Evolutionary conservation across 805 yeast genomes (phyloP), one percentile per base, ranked within the genome.

Genomic region (Debaryomyces tyrocola): DNA sequence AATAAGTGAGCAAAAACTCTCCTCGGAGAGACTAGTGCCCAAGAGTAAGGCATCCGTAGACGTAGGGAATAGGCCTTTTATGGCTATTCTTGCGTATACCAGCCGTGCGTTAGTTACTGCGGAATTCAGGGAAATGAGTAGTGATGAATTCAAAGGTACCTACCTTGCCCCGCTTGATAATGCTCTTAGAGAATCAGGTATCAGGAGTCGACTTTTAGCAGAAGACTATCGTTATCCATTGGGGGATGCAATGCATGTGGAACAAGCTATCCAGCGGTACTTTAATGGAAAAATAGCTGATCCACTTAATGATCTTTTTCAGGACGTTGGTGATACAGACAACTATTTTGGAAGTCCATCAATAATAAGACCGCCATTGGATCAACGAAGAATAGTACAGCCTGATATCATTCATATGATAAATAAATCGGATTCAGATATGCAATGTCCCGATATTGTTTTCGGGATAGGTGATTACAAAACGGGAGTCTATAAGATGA

Each of bases 141-240:
- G 18, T 17, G 4, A 17, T 17, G 18, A 17, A 17, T 17, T 17
- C 18, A 17, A 17, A 4, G 18, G 4, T 17, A 17, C 4, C 3
- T 17, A 40, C 14, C 37, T 40, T 40, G 43, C 36, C 10, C 43
- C 43, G 31, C 43, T 40, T 40, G 29, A 40, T 40, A 33, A 40
- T 12, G 24, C 24, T 40, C 10, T 40, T 31, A 40, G 20, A 9
- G 27, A 5, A 4, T 24, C 11, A 5, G 2, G 7, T 8, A 40
- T 40, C 10, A 20, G 8, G 7, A 8, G 29, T 29, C 20, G 27
- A 10, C 29, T 15, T 15, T 31, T 31, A n/a, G 10, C n/a, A 12
- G 6, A 17, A 14, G 8, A 11, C 6, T 31, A 29, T 18, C 10
- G 5, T 21, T 40, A 40, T 40, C 43, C 43, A 14, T n/a, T 15